phyloP scores from a whole-genome alignment of 1,139 yeast species.

The Magnusiomyces fungicola region DNA sequence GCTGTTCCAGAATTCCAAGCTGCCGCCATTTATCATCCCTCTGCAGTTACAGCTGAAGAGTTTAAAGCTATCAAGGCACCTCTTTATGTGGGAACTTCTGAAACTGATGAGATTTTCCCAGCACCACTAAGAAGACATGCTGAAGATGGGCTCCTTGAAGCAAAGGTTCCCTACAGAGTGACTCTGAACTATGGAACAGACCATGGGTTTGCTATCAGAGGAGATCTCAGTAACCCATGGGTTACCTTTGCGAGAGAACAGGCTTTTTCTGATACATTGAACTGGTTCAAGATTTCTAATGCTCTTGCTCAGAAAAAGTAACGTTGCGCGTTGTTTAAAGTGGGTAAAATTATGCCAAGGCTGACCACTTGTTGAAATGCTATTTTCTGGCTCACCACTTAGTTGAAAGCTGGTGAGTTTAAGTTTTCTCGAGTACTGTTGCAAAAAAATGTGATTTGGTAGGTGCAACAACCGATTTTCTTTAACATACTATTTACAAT shows the following conservation, averaged over 20 bases:
- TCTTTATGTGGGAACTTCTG: slow-evolving; percentile 63
- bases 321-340: too few species aligned
- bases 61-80: slow-evolving; percentile 54
- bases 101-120: slow-evolving; percentile 55
- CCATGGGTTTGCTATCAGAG: slow-evolving; percentile 77
- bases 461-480: too few species aligned
- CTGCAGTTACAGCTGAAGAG: slow-evolving; percentile 58
- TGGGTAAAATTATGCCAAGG: too few species aligned
- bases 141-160: slow-evolving; percentile 49
- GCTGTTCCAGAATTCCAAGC: slow-evolving; percentile 45
- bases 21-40: slow-evolving; percentile 78
- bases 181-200: slow-evolving; percentile 52
- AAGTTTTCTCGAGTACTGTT: too few species aligned
- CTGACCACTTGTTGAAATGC: too few species aligned
- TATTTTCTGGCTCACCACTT: too few species aligned
- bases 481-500: too few species aligned
- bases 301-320: too few species aligned
- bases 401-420: too few species aligned
- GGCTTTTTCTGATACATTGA: slow-evolving; percentile 51
- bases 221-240: slow-evolving; percentile 52
- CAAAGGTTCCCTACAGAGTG: slow-evolving; percentile 42
- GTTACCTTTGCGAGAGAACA: slow-evolving; percentile 66
- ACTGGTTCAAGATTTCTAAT: slow-evolving; percentile 38
- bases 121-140: slow-evolving; percentile 54
- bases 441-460: too few species aligned